Conservation (phyloP, 352 stramenopile genomes). For the Phytophthora brassicae region DNA sequence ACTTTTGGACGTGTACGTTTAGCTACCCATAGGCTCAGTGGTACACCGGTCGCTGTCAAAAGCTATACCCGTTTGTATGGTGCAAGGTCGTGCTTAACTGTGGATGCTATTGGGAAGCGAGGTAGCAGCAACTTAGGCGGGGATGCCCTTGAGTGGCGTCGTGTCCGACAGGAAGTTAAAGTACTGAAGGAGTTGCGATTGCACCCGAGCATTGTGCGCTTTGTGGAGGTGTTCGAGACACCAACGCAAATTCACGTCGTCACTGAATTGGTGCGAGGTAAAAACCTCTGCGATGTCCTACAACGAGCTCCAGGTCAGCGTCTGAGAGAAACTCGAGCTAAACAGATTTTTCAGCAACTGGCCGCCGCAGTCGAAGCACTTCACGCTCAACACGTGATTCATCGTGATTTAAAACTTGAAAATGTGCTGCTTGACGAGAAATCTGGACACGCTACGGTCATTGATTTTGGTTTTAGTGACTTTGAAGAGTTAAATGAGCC, state of each 20-base stretch:
- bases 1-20: slow-evolving; percentile 57
- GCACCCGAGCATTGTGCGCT: slow-evolving; percentile 50
- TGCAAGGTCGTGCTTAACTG: slow-evolving; percentile 35
- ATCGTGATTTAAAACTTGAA: slow-evolving; percentile 80
- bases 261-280: slow-evolving; percentile 48
- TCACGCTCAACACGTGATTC: slow-evolving; percentile 57
- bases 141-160: slow-evolving; percentile 59
- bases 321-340: slow-evolving; percentile 38
- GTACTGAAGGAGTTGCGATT: slow-evolving; percentile 40
- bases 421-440: slow-evolving; percentile 61
- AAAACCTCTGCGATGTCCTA: slow-evolving; percentile 49
- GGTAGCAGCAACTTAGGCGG: background rate
- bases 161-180: slow-evolving; percentile 55
- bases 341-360: slow-evolving; percentile 47
- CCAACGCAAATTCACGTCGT: slow-evolving; percentile 57
- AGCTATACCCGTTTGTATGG: slow-evolving; percentile 52
- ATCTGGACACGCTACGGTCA: slow-evolving; percentile 37
- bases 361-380: slow-evolving; percentile 40
- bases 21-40: slow-evolving; percentile 46
- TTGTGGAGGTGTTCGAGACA: slow-evolving; percentile 65
- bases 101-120: slow-evolving; percentile 7
- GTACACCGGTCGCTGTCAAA: slow-evolving; percentile 58
- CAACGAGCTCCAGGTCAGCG: slow-evolving; percentile 31
- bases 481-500: slow-evolving; percentile 36
- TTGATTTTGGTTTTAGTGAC: slow-evolving; percentile 78